Evolutionary conservation across 176 grass and related monocot genomes (phyloP), one percentile per base, ranked within the genome.

Genomic region (Melocanna baccifera): DNA sequence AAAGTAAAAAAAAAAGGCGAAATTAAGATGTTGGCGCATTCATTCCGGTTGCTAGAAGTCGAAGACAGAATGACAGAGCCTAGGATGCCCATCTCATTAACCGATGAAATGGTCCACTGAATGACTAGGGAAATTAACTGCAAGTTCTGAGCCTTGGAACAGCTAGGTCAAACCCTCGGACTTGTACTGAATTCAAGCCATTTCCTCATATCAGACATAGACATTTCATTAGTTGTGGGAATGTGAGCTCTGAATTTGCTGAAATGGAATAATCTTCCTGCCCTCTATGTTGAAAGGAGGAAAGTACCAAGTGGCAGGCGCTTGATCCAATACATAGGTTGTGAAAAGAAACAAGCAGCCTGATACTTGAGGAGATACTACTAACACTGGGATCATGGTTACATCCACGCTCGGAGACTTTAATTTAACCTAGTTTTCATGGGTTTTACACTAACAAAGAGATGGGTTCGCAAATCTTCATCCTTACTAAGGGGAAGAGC

Each of bases 41-140:
- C 32, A 32, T 32, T 32, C 4, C 3, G 4, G 3, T 3, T 32
- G 32, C 3, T 32, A 32, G 32, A 32, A 32, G 32, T 3, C 4
- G 32, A n/a, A n/a, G n/a, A n/a, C n/a, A n/a, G 32, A 32, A 32
- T 32, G 32, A 32, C 2, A 0, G 32, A 0, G 32, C 32, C n/a
- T 32, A 2, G 32, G 32, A 32, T 39, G 52, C 6, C 34, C 19
- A 42, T 80, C 83, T 71, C 87, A 37, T 36, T 19, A 39, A 63
- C 77, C 25, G 62, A 89, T 89, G 88, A 52, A 34, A 62, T 75
- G 83, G 87, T 81, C 87, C 67, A 46, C 81, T 69, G 23, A 36
- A 47, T 59, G 15, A 3, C 62, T 13, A 25, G 34, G 42, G 70
- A 25, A 58, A 67, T 82, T 82, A 75, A 61, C 50, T 23, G 23